Base-by-base conservation (phyloP, 1,139 yeast species). In the Komagataea norvegica region DNA sequence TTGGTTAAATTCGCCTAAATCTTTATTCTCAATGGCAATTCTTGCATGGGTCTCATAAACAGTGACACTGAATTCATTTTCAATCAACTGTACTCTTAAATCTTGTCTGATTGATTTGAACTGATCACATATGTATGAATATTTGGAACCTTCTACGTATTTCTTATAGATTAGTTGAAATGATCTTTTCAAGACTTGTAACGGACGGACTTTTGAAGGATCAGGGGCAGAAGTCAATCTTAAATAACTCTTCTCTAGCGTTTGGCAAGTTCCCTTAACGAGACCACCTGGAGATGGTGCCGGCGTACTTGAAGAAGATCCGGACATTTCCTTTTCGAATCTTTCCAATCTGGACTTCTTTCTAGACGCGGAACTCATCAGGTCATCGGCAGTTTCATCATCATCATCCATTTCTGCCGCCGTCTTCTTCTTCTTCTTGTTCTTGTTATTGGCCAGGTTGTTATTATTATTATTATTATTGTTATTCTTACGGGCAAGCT, bases 1-100 rank as follows among this genome's bases (percentile, higher is more conserved):
- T 57, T 91, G 97, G 60, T 91, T 91, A 60, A 84, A 89, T 56
- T 91, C 98, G 6, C 97, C 97, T 48, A 89, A 62, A 59, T 91
- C 98, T 34, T 75, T 70, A 55, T 82, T 79, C 48, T 79, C 83
- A 28, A 91, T 70, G 0, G 97, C 94, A n/a, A 89, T 67, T 34
- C 88, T 73, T 6, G 94, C 95, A 59, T 91, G 95, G 3, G 78
- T 72, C 59, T 87, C 95, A 59, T 91, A 91, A 0, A 88, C 95
- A 38, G 64, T 56, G 9, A 87, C 75, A 0, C 96, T 76, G 54
- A 91, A 85, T 33, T 76, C 81, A 54, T 79, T 78, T 52, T 80
- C 82, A 33, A 91, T 80, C 56, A 85, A 86, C 60, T 91, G 98
- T 8, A 91, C 97, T 5, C 95, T 85, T 48, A 91, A 64, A 62